Evolutionary conservation across 73 alveolate genomes (phyloP).

Genomic region (Paramecium primaurelia): DNA sequence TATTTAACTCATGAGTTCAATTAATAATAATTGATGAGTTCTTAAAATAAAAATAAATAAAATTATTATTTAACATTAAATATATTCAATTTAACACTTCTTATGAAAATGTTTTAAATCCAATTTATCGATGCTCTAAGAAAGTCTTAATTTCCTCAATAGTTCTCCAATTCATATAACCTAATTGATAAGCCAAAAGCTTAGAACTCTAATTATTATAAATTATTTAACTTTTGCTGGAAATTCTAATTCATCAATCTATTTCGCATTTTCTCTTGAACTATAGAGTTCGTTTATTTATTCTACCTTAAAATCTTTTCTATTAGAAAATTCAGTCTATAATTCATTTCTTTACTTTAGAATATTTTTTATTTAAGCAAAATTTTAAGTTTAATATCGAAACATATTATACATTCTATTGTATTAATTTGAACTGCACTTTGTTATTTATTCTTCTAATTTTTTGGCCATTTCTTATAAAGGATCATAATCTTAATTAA

Average conservation of each 20-base stretch:
- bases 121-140: slow-evolving; percentile 12
- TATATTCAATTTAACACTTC: neutral
- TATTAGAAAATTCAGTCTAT: neutral
- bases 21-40: too few species aligned
- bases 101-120: neutral
- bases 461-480: neutral
- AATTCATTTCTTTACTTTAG: slow-evolving; percentile 2
- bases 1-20: too few species aligned
- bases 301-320: slow-evolving; percentile 21
- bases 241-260: slow-evolving; percentile 16
- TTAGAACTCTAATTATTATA: neutral
- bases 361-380: neutral
- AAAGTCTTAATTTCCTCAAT: neutral
- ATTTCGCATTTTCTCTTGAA: neutral
- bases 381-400: neutral
- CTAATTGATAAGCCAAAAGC: neutral
- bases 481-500: neutral
- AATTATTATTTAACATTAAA: neutral
- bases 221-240: neutral
- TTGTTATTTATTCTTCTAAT: neutral
- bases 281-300: neutral
- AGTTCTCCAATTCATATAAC: neutral
- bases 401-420: neutral
- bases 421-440: neutral
- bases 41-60: too few species aligned